Evolutionary conservation across 257 asterid genomes (phyloP).

Genomic region (Salvia miltiorrhiza): DNA sequence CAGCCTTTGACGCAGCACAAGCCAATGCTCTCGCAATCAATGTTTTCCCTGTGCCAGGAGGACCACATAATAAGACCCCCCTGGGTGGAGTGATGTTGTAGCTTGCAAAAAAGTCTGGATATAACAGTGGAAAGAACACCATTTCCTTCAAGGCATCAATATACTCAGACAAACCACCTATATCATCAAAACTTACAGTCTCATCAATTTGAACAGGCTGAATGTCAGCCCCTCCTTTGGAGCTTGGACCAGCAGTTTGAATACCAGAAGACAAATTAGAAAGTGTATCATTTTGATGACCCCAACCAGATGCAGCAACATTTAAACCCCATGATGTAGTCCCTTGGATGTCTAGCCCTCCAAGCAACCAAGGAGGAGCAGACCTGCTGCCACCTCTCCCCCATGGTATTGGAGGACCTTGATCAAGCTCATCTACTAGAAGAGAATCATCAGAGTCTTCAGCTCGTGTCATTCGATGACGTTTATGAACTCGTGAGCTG

Average conservation of each 20-base stretch:
- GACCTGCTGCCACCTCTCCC: constrained; percentile 84
- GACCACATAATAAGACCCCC: constrained; percentile 96
- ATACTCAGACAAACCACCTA: constrained; percentile 94
- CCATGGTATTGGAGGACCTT: constrained; percentile 93
- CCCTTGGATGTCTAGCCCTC: constrained; percentile 88
- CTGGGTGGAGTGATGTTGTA: constrained; percentile 95
- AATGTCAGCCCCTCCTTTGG: constrained; percentile 99
- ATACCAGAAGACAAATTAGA: constrained; percentile 73
- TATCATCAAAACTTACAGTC: constrained; percentile 86
- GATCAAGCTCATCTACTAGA: constrained; percentile 95
- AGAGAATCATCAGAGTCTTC: constrained; percentile 99
- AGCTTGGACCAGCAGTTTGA: constrained; percentile 99
- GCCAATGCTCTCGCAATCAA: constrained; percentile 96
- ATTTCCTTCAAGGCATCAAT: constrained; percentile 96
- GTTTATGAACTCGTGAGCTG: constrained; percentile 86
- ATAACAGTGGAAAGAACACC: constrained; percentile 93
- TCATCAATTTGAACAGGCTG: constrained; percentile 98
- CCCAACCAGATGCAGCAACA: constrained; percentile 97
- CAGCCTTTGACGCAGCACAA: constrained; percentile 97
- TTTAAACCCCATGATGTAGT: constrained; percentile 81
- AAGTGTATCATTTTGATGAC: constrained; percentile 76
- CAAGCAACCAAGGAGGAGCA: constrained; percentile 90
- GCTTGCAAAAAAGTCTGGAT: constrained; percentile 95
- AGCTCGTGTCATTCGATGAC: constrained; percentile 77
- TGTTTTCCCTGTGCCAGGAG: constrained; percentile 99